Base-by-base conservation (phyloP, 805 yeast species). In the Candida sithepensis region DNA sequence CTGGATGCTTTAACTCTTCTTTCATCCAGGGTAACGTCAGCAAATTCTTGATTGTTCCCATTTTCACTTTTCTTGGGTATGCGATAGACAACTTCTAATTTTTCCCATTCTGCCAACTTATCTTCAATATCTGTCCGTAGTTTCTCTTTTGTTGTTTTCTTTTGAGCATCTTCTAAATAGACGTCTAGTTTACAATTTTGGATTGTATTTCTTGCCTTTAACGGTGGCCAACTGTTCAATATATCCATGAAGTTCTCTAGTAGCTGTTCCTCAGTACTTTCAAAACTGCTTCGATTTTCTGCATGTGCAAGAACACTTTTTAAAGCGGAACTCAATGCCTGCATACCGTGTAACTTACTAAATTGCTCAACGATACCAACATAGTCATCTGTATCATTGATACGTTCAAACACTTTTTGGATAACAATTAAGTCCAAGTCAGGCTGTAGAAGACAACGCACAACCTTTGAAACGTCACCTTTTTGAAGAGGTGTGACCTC, bases 331-430 rank as follows among this genome's bases (percentile, higher is more conserved):
- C 86, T 78, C 44, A 91, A 71, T 18, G 94, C 82, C 59, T 84
- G 84, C 66, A 89, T 87, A 12, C 98, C 99, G 64, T 91, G 99
- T 59, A 89, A 74, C 50, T 83, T 77, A 57, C 88, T 79, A 39
- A 91, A 79, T 28, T 77, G 74, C 13, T 74, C 65, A 46, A 85
- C 79, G 24, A 85, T 70, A 4, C 66, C 64, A 2, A 71, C 69
- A 23, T 50, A 48, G 22, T 50, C 53, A n/a, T 51, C 57, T 18
- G 52, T 34, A 39, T 72, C 66, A 4, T 88, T 74, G 33, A 79
- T 63, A 53, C 98, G 77, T 55, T 79, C 81, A 38, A 92, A 70
- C 48, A 94, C 72, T 60, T 84, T 85, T 38, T 71, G 67, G 8
- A 83, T 79, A 30, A 92, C 78, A 55, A 82, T 67, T 13, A 66